Percentiles rank a stretch among this genome's conserved stretches.
Conservation (phyloP, 805 yeast species). For the Sugiyamaella valdiviana region DNA sequence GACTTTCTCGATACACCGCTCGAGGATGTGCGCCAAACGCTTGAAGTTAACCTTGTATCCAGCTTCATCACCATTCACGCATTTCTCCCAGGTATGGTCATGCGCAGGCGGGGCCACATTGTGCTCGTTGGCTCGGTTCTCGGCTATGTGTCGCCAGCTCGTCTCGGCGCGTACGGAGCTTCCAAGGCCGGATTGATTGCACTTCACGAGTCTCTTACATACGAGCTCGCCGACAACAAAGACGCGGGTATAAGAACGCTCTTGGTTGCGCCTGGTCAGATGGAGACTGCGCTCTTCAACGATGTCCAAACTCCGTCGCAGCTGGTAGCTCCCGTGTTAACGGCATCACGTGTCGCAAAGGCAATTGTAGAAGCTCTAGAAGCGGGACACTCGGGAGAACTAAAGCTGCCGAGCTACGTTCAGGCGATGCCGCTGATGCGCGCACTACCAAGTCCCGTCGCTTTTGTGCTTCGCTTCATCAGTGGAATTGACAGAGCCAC, state of each 20-base stretch:
- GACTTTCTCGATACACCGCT: conserved; percentile 48
- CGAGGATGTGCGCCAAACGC: conserved; percentile 54
- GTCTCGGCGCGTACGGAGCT: conserved; percentile 76
- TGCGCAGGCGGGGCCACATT: conserved; percentile 58
- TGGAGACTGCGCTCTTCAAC: conserved; percentile 67
- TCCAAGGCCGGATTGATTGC: conserved; percentile 83
- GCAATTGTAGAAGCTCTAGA: conserved; percentile 50
- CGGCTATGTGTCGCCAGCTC: conserved; percentile 80
- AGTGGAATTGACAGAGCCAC: conserved; percentile 58
- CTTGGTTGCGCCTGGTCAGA: conserved; percentile 82
- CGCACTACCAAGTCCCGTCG: conserved; percentile 66
- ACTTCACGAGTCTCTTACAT: conserved; percentile 72
- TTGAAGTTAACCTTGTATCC: conserved; percentile 65
- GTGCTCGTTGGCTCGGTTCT: conserved; percentile 79
- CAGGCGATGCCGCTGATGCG: conserved; percentile 66
- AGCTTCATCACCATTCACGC: conserved; percentile 63
- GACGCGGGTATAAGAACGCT: conserved; percentile 46
- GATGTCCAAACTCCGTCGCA: conserved; percentile 69
- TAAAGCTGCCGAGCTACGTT: conserved; percentile 72
- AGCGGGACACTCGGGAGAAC: conserved; percentile 59
- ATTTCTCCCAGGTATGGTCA: conserved; percentile 69
- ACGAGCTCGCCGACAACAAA: conserved; percentile 46
- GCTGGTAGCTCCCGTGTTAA: conserved; percentile 75
- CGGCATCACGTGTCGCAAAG: conserved; percentile 59
- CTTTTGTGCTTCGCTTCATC: conserved; percentile 44